Evolutionary conservation across 2,329 filamentous ascomycete species (phyloP).

Genomic region (Pyrenochaeta sp.): DNA sequence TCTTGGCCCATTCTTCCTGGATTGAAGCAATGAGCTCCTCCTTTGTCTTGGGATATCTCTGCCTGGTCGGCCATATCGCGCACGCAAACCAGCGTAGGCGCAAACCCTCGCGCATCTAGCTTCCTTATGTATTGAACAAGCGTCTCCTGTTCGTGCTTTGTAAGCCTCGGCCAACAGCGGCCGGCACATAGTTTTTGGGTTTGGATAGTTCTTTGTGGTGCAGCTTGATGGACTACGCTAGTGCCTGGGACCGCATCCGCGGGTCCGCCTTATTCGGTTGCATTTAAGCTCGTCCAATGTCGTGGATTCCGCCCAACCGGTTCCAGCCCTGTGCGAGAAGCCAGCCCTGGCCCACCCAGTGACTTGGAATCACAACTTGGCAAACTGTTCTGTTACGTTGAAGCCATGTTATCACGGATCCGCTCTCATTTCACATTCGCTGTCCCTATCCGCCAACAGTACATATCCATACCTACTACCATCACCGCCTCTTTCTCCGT

Average conservation of each 20-base stretch:
- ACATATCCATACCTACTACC: constrained; percentile 46
- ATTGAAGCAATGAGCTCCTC: too few relatives aligned
- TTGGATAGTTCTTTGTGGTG: constrained; percentile 10
- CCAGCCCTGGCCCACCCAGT: constrained; percentile 43
- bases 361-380: constrained; percentile 39
- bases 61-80: too few relatives aligned
- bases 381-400: constrained; percentile 30
- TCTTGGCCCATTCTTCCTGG: too few relatives aligned
- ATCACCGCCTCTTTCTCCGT: constrained; percentile 49
- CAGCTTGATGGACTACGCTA: constrained; percentile 16
- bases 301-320: constrained; percentile 44
- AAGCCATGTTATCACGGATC: constrained; percentile 35
- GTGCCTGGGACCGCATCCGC: constrained; percentile 33
- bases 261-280: constrained; percentile 42
- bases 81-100: constrained; percentile 10
- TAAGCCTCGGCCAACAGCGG: constrained; percentile 25
- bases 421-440: constrained; percentile 40
- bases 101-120: constrained; percentile 14
- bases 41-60: too few relatives aligned
- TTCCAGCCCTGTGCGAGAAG: constrained; percentile 30
- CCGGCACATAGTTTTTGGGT: constrained; percentile 25
- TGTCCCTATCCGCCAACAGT: constrained; percentile 47
- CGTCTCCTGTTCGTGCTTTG: constrained; percentile 9
- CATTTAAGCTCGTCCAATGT: constrained; percentile 42
- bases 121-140: constrained; percentile 14